Evolutionary conservation across 129 eudicot species (phyloP).

Genomic region (Pseudognaphalium luteoalbum): DNA sequence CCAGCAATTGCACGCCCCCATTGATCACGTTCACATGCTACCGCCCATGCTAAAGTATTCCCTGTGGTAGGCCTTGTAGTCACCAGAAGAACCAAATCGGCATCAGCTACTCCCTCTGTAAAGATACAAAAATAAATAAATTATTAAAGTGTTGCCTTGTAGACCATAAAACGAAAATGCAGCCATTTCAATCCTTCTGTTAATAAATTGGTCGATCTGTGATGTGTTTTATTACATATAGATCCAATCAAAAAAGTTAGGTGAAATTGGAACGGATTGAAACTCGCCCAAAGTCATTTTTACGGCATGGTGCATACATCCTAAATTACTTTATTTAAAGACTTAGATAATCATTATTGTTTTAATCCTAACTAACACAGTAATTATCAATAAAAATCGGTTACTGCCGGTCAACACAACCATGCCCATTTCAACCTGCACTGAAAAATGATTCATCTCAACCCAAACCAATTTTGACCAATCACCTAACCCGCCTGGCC

Average conservation of each 20-base stretch:
- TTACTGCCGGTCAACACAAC: neutral
- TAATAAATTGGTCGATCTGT: neutral
- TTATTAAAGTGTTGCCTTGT: neutral
- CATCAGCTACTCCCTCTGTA: slow-evolving; percentile 90
- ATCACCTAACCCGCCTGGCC: neutral
- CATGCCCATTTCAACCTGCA: neutral
- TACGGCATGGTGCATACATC: neutral
- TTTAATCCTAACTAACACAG: neutral
- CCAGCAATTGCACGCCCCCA: slow-evolving; percentile 99
- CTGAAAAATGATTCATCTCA: neutral
- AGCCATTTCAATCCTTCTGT: neutral
- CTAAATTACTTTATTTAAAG: neutral
- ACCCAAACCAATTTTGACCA: neutral
- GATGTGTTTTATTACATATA: neutral
- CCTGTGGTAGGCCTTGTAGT: slow-evolving; percentile 98
- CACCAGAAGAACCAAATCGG: slow-evolving; percentile 94
- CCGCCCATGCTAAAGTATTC: slow-evolving; percentile 98
- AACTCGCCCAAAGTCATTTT: neutral
- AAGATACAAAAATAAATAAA: neutral
- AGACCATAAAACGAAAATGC: neutral
- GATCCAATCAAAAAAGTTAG: neutral
- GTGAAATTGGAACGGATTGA: neutral
- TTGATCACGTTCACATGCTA: slow-evolving; percentile 97
- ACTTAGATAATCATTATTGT: neutral
- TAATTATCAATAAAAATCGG: neutral